phyloP scores from a whole-genome alignment of 306 rosid genomes.

The Quercus parvula region DNA sequence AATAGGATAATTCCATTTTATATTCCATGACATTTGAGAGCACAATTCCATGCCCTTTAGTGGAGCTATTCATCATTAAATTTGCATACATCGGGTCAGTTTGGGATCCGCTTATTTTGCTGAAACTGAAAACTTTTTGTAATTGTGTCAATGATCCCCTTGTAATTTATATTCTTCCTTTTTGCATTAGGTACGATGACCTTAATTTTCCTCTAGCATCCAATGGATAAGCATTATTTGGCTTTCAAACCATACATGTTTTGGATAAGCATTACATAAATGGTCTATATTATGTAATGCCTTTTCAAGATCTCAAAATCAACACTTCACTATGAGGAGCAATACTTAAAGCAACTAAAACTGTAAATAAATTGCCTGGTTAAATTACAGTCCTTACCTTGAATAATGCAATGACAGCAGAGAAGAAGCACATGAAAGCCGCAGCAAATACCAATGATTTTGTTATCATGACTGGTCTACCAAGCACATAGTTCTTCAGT shows the following conservation, averaged over 20 bases:
- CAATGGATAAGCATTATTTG: background rate
- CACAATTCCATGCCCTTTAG: background rate
- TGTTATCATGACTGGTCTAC: slow-evolving; percentile 12
- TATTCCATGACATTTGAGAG: background rate
- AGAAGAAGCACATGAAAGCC: slow-evolving; percentile 25
- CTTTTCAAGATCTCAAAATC: background rate
- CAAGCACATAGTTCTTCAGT: slow-evolving; percentile 19
- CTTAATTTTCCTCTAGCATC: no score
- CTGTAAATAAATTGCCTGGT: background rate
- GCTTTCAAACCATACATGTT: background rate
- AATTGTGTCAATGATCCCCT: no score
- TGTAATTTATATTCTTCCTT: no score
- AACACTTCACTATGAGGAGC: background rate
- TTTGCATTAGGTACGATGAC: no score
- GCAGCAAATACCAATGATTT: slow-evolving; percentile 21
- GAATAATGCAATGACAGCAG: slow-evolving; percentile 26
- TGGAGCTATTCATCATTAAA: no score
- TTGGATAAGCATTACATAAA: background rate
- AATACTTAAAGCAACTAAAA: background rate
- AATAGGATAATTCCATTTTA: background rate
- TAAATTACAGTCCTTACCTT: slow-evolving; percentile 6
- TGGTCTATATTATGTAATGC: background rate
- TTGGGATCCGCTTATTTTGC: no score
- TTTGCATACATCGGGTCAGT: no score
- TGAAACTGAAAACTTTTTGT: no score